phyloP scores from a whole-genome alignment of 768 basidiomycete species.

The Rhodotorula toruloides region DNA sequence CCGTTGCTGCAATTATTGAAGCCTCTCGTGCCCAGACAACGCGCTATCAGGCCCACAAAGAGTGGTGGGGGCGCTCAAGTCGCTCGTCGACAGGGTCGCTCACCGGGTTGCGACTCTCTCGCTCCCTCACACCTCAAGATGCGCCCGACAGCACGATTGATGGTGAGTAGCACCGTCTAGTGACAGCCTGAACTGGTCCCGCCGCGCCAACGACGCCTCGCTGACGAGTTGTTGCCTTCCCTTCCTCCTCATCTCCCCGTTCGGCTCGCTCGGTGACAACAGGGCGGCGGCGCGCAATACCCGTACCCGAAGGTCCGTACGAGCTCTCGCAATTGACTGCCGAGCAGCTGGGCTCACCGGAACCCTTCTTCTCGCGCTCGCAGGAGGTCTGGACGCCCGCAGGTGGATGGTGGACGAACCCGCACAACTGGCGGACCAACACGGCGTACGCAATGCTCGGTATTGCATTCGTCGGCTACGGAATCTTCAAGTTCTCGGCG shows the following conservation, averaged over 20 bases:
- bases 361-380: constrained; percentile 41
- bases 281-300: constrained; percentile 56
- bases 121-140: not conserved
- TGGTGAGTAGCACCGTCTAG: not conserved
- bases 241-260: not conserved
- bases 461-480: constrained; percentile 62
- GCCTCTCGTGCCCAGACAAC: too few species aligned
- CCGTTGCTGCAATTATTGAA: too few species aligned
- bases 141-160: constrained; percentile 34
- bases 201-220: not conserved
- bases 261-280: not conserved
- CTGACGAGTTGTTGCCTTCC: not conserved
- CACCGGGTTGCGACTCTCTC: too few species aligned
- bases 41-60: too few species aligned
- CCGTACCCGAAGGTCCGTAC: constrained; percentile 58
- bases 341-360: not conserved
- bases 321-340: not conserved
- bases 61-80: too few species aligned
- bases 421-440: constrained; percentile 81
- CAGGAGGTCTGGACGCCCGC: constrained; percentile 93
- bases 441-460: constrained; percentile 68
- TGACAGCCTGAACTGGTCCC: accelerated
- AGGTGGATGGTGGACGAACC: constrained; percentile 94
- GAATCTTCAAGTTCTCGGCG: constrained; percentile 67
- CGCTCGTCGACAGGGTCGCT: too few species aligned